Conservation (phyloP, 1,284 basidiomycete genomes). For the Cronartium quercuum region DNA sequence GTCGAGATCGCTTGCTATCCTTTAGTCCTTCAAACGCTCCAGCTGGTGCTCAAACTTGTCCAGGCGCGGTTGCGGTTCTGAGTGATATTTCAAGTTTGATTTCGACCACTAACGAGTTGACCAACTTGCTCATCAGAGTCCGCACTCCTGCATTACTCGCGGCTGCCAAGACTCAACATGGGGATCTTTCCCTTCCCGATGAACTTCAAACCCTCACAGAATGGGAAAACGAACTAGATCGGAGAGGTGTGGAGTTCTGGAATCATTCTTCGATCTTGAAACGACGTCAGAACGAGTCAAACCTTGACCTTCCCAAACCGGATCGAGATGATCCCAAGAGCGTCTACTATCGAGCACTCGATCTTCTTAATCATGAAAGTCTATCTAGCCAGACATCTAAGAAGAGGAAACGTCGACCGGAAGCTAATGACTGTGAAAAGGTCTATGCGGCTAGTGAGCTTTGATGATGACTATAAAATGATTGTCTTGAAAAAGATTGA, state of each 20-base stretch:
- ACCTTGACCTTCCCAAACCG: neutral
- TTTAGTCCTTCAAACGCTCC: neutral
- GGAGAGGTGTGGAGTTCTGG: conserved; percentile 33
- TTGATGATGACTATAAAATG: too few species aligned
- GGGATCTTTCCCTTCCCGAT: neutral
- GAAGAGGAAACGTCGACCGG: too few species aligned
- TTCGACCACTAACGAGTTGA: neutral
- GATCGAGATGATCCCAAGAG: conserved; percentile 1
- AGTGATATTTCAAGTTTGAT: neutral
- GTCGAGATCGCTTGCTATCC: neutral
- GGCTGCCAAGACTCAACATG: neutral
- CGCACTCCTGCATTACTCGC: neutral
- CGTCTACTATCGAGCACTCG: neutral
- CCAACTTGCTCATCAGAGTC: neutral
- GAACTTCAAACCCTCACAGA: neutral
- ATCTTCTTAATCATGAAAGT: conserved; percentile 5
- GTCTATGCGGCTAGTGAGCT: neutral
- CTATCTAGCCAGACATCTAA: too few species aligned
- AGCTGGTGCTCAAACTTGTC: neutral
- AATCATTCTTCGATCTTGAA: conserved; percentile 27
- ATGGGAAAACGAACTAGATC: conserved; percentile 35
- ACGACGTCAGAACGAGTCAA: neutral
- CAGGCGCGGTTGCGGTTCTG: neutral
- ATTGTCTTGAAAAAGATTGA: too few species aligned
- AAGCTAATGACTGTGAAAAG: neutral